Evolutionary conservation across 2,329 filamentous ascomycete genomes (phyloP).

Genomic region (Fusarium xyrophilum): DNA sequence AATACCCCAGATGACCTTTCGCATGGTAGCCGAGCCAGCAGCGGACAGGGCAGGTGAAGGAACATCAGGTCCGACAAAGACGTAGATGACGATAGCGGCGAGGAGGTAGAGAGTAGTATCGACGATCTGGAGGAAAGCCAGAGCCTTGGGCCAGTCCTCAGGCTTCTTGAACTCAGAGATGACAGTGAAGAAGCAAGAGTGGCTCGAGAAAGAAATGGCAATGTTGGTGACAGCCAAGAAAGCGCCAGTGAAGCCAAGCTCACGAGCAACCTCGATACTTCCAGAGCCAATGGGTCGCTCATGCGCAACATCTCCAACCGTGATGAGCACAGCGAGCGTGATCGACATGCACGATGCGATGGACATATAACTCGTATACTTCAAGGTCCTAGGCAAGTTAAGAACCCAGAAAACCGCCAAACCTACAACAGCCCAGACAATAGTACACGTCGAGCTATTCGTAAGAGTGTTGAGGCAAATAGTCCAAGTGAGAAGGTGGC

Average conservation of each 20-base stretch:
- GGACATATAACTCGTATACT: slow-evolving; percentile 67
- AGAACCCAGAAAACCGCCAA: slow-evolving; percentile 64
- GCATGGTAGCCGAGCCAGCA: slow-evolving; percentile 57
- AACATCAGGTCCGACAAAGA: slow-evolving; percentile 67
- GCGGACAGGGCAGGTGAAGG: slow-evolving; percentile 71
- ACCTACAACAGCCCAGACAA: slow-evolving; percentile 68
- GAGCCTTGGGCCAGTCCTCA: slow-evolving; percentile 47
- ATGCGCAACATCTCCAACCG: slow-evolving; percentile 67
- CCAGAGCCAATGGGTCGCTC: slow-evolving; percentile 48
- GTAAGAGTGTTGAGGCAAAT: slow-evolving; percentile 72
- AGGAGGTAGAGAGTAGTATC: slow-evolving; percentile 69
- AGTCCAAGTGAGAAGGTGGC: slow-evolving; percentile 71
- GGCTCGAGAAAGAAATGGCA: slow-evolving; percentile 68
- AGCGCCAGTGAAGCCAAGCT: slow-evolving; percentile 58
- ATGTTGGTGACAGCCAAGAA: slow-evolving; percentile 69
- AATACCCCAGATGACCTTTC: slow-evolving; percentile 72
- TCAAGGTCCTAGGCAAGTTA: slow-evolving; percentile 67
- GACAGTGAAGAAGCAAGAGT: slow-evolving; percentile 73
- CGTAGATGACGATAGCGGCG: slow-evolving; percentile 71
- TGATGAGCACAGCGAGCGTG: slow-evolving; percentile 66
- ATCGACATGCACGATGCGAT: slow-evolving; percentile 69
- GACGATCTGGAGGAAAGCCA: slow-evolving; percentile 63
- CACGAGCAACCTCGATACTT: slow-evolving; percentile 43
- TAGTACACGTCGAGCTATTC: slow-evolving; percentile 65
- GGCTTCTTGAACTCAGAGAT: slow-evolving; percentile 70